Evolutionary conservation across 768 basidiomycete species (phyloP).

Genomic region (Pisolithus microcarpus): DNA sequence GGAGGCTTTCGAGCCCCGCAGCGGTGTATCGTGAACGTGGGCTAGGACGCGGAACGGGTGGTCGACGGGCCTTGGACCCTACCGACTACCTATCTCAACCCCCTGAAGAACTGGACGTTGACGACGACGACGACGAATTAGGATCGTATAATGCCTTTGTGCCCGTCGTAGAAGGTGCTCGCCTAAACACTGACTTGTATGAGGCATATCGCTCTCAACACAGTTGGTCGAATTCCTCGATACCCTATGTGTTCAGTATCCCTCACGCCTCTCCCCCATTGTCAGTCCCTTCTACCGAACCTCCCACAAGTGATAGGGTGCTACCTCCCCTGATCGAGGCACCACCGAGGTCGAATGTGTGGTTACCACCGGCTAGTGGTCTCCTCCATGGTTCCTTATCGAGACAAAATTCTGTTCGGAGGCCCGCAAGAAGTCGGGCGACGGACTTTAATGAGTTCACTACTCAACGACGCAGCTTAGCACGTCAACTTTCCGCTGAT

Average conservation of each 20-base stretch:
- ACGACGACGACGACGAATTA: constrained; percentile 66
- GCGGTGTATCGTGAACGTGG: constrained; percentile 48
- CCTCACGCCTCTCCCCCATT: constrained; percentile 22
- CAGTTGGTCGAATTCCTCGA: constrained; percentile 23
- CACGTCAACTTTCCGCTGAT: constrained; percentile 26
- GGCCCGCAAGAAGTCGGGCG: constrained; percentile 44
- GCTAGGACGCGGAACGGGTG: constrained; percentile 30
- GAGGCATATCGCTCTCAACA: constrained; percentile 49
- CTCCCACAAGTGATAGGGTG: constrained; percentile 14
- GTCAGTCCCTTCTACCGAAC: constrained; percentile 19
- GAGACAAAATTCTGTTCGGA: constrained; percentile 58
- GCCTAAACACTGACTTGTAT: constrained; percentile 54
- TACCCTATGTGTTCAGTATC: constrained; percentile 17
- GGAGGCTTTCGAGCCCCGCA: constrained; percentile 44
- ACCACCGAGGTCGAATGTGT: constrained; percentile 11
- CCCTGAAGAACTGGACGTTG: constrained; percentile 50
- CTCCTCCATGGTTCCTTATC: constrained; percentile 30
- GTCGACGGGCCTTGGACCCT: constrained; percentile 31
- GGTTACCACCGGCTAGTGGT: constrained; percentile 20
- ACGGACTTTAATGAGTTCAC: constrained; percentile 73
- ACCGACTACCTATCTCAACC: constrained; percentile 48
- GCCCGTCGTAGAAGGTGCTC: constrained; percentile 42
- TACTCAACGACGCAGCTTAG: constrained; percentile 50
- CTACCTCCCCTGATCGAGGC: constrained; percentile 25
- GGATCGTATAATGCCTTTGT: constrained; percentile 32